phyloP scores from a whole-genome alignment of 2,329 filamentous ascomycete genomes.

The Rhytidhysteron rufulum region DNA sequence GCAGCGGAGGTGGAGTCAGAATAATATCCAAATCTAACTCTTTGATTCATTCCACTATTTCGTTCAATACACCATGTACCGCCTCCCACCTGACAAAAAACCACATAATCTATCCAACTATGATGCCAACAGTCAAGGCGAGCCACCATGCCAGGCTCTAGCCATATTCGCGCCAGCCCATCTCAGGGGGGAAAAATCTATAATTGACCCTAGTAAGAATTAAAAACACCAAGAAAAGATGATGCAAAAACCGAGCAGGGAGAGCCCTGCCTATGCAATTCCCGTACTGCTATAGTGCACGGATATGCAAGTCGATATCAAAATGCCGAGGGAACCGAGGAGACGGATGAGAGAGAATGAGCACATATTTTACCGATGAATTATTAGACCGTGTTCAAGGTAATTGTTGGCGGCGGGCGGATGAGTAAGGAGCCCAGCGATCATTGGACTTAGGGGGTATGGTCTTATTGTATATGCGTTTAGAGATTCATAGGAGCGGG shows the following conservation, averaged over 20 bases:
- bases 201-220: too few relatives aligned
- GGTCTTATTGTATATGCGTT: neutral
- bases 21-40: neutral
- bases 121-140: too few relatives aligned
- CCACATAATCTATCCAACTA: too few relatives aligned
- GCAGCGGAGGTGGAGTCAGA: too few relatives aligned
- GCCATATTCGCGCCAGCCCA: neutral
- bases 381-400: too few relatives aligned
- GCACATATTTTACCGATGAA: neutral
- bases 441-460: too few relatives aligned
- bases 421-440: too few relatives aligned
- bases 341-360: neutral
- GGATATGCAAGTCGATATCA: neutral
- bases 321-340: neutral
- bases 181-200: too few relatives aligned
- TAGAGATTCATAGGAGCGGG: constrained; percentile 53
- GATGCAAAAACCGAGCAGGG: neutral
- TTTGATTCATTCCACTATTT: neutral
- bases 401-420: too few relatives aligned
- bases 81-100: too few relatives aligned
- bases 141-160: constrained; percentile 1
- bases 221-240: constrained; percentile 1
- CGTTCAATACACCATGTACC: neutral
- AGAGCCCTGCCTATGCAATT: neutral
- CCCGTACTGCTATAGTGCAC: neutral